Evolutionary conservation across 441 rosid genomes (phyloP).

Genomic region (Manihot esculenta): DNA sequence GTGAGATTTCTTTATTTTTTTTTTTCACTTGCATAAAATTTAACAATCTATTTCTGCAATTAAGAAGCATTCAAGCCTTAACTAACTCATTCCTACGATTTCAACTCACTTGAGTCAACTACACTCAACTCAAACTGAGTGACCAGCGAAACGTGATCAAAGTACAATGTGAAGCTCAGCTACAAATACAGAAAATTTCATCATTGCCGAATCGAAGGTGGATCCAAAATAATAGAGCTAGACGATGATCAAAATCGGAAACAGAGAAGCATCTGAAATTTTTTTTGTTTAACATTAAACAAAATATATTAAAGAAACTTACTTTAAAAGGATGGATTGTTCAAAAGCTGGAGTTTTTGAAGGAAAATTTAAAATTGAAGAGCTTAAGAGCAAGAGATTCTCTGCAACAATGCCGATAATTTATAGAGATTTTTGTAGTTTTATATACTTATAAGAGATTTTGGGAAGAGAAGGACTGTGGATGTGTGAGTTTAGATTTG

Average conservation of each 20-base stretch:
- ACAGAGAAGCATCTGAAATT: too few relatives aligned
- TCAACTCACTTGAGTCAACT: slow-evolving; percentile 12
- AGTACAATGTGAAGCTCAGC: slow-evolving; percentile 3
- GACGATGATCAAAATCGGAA: not conserved
- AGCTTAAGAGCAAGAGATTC: not conserved
- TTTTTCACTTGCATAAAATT: too few relatives aligned
- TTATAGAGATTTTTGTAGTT: too few relatives aligned
- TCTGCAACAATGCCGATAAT: slow-evolving; percentile 12
- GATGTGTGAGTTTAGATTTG: not conserved
- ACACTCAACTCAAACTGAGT: not conserved
- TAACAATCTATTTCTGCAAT: not conserved
- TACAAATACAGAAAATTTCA: not conserved
- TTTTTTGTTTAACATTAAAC: too few relatives aligned
- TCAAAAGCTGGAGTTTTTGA: slow-evolving; percentile 1
- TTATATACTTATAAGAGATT: not conserved
- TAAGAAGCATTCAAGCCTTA: not conserved
- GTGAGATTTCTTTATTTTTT: too few relatives aligned
- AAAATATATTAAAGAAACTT: not conserved
- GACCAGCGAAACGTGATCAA: not conserved
- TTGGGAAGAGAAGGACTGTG: not conserved
- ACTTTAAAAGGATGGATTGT: not conserved
- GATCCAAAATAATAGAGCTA: slow-evolving; percentile 11
- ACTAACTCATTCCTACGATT: not conserved
- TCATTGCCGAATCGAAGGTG: slow-evolving; percentile 10
- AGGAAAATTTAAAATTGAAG: not conserved